phyloP scores from a whole-genome alignment of 352 stramenopile species.

The Globisporangium echinulatum region DNA sequence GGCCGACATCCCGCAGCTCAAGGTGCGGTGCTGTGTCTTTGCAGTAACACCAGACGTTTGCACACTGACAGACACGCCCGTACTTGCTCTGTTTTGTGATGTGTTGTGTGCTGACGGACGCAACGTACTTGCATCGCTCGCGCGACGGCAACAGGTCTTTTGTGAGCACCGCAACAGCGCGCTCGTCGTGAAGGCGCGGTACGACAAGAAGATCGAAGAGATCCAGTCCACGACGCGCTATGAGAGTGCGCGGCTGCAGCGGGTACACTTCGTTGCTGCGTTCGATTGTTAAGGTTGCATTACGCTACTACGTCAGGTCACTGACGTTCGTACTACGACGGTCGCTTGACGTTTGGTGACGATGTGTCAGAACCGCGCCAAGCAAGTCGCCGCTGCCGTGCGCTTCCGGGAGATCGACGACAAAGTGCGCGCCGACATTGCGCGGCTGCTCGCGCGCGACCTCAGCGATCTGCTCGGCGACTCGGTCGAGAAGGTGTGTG shows the following conservation, averaged over 20 bases:
- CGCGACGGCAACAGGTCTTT: slow-evolving; percentile 22
- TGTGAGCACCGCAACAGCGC: slow-evolving; percentile 68
- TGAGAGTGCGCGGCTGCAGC: slow-evolving; percentile 40
- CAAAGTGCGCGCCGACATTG: slow-evolving; percentile 39
- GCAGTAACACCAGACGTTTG: not conserved
- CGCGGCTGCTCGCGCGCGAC: slow-evolving; percentile 30
- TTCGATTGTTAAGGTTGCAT: no score
- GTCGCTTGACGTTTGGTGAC: not conserved
- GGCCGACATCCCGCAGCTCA: slow-evolving; percentile 45
- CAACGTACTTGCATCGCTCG: not conserved
- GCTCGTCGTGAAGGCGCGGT: slow-evolving; percentile 41
- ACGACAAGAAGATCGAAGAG: slow-evolving; percentile 53
- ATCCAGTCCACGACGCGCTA: slow-evolving; percentile 35
- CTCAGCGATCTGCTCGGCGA: slow-evolving; percentile 23
- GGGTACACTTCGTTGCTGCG: slow-evolving; percentile 18
- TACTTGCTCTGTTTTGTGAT: not conserved
- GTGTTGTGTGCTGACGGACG: not conserved
- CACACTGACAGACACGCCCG: not conserved
- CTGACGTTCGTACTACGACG: no score
- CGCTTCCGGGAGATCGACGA: slow-evolving; percentile 64
- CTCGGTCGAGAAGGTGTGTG: slow-evolving; percentile 34
- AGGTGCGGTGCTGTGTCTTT: slow-evolving; percentile 15
- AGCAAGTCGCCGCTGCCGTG: slow-evolving; percentile 43
- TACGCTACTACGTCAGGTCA: no score
- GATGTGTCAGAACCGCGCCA: slow-evolving; percentile 47